A percentile compares a stretch with the other conserved stretches of the same genome.
phyloP scores from a whole-genome alignment of 495 filamentous ascomycete genomes.

The Glarea lozoyensis region DNA sequence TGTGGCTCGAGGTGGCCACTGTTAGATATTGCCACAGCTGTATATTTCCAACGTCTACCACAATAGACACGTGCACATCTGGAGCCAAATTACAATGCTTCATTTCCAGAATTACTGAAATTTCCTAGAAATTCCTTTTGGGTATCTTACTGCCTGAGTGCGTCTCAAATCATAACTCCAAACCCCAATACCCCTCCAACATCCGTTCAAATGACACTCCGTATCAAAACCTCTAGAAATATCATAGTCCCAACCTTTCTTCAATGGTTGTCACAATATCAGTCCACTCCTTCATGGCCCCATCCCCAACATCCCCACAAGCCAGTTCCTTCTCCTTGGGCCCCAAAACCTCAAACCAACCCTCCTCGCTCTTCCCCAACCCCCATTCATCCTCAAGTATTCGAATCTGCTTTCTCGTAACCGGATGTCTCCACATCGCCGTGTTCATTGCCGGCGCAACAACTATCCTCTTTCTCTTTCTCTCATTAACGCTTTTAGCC shows the following conservation, averaged over 20 bases:
- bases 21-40: too few species aligned
- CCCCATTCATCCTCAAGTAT: constrained; percentile 69
- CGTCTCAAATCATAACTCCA: too few species aligned
- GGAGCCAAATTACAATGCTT: too few species aligned
- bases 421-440: constrained; percentile 82
- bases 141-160: too few species aligned
- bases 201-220: too few species aligned
- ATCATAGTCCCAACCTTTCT: constrained; percentile 9
- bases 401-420: constrained; percentile 63
- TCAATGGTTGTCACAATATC: constrained; percentile 60
- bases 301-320: constrained; percentile 71
- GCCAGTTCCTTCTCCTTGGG: constrained; percentile 67
- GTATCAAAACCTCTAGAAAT: too few species aligned
- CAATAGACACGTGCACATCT: too few species aligned
- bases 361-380: constrained; percentile 28
- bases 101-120: too few species aligned
- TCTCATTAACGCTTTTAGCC: background rate
- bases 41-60: too few species aligned
- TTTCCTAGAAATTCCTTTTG: too few species aligned
- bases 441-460: constrained; percentile 67
- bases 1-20: too few species aligned
- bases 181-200: too few species aligned
- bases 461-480: constrained; percentile 19
- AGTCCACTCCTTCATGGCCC: constrained; percentile 72
- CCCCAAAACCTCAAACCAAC: constrained; percentile 68